Conservation (phyloP, 148 eudicot genomes). For the Vaccinium vitisidaea region DNA sequence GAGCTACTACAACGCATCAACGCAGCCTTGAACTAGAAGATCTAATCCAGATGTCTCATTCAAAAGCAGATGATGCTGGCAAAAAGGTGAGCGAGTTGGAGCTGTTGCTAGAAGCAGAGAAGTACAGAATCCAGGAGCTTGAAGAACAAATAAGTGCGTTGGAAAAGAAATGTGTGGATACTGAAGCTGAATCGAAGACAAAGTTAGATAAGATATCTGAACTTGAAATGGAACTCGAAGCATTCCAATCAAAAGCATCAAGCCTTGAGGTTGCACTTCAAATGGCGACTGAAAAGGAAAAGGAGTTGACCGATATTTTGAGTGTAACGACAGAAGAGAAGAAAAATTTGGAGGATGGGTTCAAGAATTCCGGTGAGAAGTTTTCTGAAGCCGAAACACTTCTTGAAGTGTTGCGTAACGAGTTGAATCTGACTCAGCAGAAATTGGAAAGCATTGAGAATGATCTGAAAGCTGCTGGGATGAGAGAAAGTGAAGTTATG, state of each 20-base stretch:
- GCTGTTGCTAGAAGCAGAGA: constrained; percentile 57
- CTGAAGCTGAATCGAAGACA: constrained; percentile 54
- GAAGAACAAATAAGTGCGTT: constrained; percentile 54
- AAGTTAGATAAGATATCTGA: constrained; percentile 47
- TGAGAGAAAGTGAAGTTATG: constrained; percentile 55
- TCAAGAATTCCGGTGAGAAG: constrained; percentile 45
- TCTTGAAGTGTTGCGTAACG: constrained; percentile 47
- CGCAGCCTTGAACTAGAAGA: constrained; percentile 66
- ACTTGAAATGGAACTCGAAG: constrained; percentile 50
- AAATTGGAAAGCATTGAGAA: constrained; percentile 56
- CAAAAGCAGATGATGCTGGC: constrained; percentile 60
- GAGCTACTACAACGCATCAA: constrained; percentile 44
- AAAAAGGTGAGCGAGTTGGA: constrained; percentile 56
- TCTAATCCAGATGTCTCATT: constrained; percentile 53
- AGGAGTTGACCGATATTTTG: constrained; percentile 40
- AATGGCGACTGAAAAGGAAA: constrained; percentile 54
- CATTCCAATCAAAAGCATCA: constrained; percentile 44
- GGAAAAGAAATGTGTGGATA: constrained; percentile 48
- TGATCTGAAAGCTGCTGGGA: constrained; percentile 54
- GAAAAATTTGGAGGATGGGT: constrained; percentile 47
- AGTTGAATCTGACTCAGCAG: constrained; percentile 48
- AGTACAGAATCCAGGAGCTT: constrained; percentile 59
- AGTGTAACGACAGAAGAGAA: constrained; percentile 51
- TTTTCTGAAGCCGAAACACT: constrained; percentile 58
- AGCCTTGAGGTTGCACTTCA: constrained; percentile 52